phyloP scores from a whole-genome alignment of 441 rosid species.

The California macrophylla region DNA sequence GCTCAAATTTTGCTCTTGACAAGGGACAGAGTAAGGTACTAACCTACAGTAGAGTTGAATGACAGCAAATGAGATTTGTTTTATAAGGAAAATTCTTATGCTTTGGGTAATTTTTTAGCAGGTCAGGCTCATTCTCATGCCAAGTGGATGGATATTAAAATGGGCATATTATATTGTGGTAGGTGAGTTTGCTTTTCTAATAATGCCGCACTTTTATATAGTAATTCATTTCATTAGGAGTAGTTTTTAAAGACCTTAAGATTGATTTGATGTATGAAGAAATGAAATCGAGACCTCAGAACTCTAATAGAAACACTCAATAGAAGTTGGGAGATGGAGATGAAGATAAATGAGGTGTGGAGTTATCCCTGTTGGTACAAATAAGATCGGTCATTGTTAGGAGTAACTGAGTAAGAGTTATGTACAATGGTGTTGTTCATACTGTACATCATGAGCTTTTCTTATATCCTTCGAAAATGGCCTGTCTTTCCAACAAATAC shows the following conservation, averaged over 20 bases:
- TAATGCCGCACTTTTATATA: not conserved
- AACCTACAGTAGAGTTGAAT: not conserved
- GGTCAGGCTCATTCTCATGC: not conserved
- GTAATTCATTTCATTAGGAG: not conserved
- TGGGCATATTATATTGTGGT: not conserved
- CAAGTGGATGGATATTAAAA: slow-evolving; percentile 1
- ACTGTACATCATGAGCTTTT: no score
- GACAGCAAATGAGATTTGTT: slow-evolving; percentile 1
- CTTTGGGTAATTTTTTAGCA: not conserved
- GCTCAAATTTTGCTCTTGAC: slow-evolving; percentile 1
- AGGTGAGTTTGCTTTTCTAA: not conserved
- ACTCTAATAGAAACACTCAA: no score
- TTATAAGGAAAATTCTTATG: not conserved
- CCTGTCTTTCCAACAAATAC: no score
- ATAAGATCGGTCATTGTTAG: no score
- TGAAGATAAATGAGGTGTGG: no score
- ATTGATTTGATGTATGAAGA: not conserved
- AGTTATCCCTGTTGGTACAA: no score
- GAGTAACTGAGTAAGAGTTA: no score
- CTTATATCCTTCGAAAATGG: no score
- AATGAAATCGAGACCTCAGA: no score
- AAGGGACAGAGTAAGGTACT: not conserved
- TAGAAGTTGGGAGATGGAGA: no score
- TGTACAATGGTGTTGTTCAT: no score
- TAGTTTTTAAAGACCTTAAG: no score